phyloP scores from a whole-genome alignment of 2,329 filamentous ascomycete genomes.

The Talaromyces piceae region DNA sequence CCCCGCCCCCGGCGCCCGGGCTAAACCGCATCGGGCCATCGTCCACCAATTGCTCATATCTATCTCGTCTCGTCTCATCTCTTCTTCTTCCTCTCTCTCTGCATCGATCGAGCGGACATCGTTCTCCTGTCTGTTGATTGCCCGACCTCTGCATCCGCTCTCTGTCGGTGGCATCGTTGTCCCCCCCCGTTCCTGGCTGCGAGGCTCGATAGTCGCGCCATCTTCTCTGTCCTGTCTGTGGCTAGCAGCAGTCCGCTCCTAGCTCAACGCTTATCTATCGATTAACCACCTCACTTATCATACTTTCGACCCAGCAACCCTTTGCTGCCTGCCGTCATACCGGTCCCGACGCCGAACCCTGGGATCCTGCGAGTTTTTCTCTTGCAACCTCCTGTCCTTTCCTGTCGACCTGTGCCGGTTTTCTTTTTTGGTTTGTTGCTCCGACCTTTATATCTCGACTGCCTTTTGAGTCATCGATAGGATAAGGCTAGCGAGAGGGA shows the following conservation, averaged over 20 bases:
- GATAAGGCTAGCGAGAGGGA: too few relatives aligned
- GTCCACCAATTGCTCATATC: background rate
- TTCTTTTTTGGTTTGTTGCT: too few relatives aligned
- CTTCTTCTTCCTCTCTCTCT: background rate
- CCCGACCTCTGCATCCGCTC: too few relatives aligned
- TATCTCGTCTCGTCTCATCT: background rate
- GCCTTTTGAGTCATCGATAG: too few relatives aligned
- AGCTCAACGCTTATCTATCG: conserved; percentile 1
- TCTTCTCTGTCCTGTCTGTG: too few relatives aligned
- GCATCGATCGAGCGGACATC: background rate
- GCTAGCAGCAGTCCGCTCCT: background rate
- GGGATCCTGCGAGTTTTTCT: background rate
- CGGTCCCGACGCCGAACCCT: background rate
- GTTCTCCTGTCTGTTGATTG: too few relatives aligned
- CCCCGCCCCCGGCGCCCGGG: background rate
- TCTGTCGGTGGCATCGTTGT: too few relatives aligned
- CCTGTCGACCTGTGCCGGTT: background rate
- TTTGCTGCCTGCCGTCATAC: background rate
- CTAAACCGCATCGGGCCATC: background rate
- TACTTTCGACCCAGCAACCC: background rate
- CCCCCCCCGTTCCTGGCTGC: background rate
- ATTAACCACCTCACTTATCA: background rate
- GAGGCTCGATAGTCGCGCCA: background rate
- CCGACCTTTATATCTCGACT: too few relatives aligned
- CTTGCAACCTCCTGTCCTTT: background rate